These are phyloP conservation scores for Garcileccinum viscosum DNA, from an alignment of 1,284 basidiomycete species.

Conservation along the genomic window DNA sequence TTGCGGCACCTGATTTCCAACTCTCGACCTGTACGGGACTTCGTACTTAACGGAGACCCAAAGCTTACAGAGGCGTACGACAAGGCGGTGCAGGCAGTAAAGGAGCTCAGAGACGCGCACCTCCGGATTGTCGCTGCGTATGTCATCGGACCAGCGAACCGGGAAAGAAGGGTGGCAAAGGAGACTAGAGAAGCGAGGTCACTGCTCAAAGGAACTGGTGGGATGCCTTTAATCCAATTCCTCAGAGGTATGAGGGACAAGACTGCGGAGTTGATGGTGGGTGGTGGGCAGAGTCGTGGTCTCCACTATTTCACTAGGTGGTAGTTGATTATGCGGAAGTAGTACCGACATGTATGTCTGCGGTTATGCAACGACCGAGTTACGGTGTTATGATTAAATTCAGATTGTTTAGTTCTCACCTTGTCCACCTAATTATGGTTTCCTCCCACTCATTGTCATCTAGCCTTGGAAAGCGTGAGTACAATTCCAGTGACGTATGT, in stretches of 20 bases:
- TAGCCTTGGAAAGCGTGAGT: too few species aligned
- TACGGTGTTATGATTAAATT: not conserved
- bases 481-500: too few species aligned
- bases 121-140: conserved; percentile 87
- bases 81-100: conserved; percentile 72
- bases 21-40: conserved; percentile 60
- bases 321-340: not conserved
- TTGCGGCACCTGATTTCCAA: conserved; percentile 78
- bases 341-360: too few species aligned
- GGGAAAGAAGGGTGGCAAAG: conserved; percentile 31
- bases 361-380: not conserved
- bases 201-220: conserved; percentile 80
- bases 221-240: conserved; percentile 66
- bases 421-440: too few species aligned
- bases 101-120: conserved; percentile 85
- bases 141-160: conserved; percentile 75
- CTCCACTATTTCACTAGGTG: not conserved
- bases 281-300: conserved; percentile 8
- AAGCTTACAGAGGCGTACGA: conserved; percentile 74
- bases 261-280: conserved; percentile 29
- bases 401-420: not conserved
- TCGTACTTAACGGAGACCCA: conserved; percentile 32
- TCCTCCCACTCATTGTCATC: too few species aligned
- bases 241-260: conserved; percentile 32
- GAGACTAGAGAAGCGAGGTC: conserved; percentile 29